These are phyloP conservation scores for Stereocaulon alpinum DNA, from an alignment of 495 filamentous ascomycete species.

Conservation along the genomic window DNA sequence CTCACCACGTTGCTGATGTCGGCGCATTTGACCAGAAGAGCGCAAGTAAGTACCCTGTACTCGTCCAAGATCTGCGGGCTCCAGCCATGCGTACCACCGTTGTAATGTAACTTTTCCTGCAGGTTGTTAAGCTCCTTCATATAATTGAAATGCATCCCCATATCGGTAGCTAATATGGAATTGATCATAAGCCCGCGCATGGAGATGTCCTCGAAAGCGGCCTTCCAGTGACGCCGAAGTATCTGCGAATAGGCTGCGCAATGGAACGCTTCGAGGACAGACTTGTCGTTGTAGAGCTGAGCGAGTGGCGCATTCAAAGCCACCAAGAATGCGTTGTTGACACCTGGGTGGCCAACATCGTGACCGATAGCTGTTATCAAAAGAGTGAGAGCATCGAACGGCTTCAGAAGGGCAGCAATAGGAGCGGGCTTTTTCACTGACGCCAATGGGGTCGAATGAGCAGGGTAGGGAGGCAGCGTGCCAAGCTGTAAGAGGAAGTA, in stretches of 20 bases:
- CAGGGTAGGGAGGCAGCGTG: conserved; percentile 57
- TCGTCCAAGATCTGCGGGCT: conserved; percentile 58
- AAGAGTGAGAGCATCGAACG: conserved; percentile 80
- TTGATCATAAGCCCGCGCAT: conserved; percentile 89
- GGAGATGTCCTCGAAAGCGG: conserved; percentile 58
- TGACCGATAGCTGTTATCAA: conserved; percentile 93
- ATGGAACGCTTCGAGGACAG: conserved; percentile 94
- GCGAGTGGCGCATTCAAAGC: conserved; percentile 88
- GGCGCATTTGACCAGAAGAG: conserved; percentile 90
- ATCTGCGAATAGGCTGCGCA: conserved; percentile 97
- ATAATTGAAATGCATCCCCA: conserved; percentile 93
- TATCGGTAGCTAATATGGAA: conserved; percentile 91
- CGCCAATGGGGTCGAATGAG: conserved; percentile 20
- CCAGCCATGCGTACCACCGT: conserved; percentile 56
- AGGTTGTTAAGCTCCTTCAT: conserved; percentile 74
- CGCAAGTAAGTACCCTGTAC: conserved; percentile 68
- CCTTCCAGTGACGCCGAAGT: conserved; percentile 83
- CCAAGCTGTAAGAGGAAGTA: conserved; percentile 80
- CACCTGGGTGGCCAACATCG: conserved; percentile 93
- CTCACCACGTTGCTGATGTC: conserved; percentile 96
- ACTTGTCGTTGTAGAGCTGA: conserved; percentile 96
- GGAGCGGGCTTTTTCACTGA: conserved; percentile 39
- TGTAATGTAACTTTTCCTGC: conserved; percentile 61
- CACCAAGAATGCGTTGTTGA: conserved; percentile 94
- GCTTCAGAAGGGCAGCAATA: conserved; percentile 59